Conservation (phyloP, 2,329 filamentous ascomycete genomes). For the Alternaria sp. region DNA sequence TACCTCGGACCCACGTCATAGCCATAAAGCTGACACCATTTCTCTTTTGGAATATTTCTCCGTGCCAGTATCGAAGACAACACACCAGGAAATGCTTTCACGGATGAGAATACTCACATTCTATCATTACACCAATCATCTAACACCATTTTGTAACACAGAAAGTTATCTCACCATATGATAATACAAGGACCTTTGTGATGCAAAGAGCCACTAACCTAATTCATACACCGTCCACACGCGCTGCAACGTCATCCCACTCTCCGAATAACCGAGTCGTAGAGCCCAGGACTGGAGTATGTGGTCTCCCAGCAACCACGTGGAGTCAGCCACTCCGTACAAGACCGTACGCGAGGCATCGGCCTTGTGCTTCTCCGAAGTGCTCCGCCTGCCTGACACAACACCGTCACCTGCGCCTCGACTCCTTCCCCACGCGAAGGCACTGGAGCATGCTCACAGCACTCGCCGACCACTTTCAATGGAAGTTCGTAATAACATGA, state of each 20-base stretch:
- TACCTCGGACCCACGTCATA: not conserved
- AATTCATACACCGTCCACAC: not conserved
- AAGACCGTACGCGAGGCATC: not conserved
- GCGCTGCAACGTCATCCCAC: not conserved
- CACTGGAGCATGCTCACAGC: not conserved
- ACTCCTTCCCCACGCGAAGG: not conserved
- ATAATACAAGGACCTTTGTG: not conserved
- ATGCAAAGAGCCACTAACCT: not conserved
- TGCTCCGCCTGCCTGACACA: not conserved
- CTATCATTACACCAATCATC: not conserved
- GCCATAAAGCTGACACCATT: not conserved
- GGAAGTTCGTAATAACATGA: not conserved
- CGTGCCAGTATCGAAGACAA: not conserved
- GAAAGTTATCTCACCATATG: not conserved
- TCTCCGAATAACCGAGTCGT: not conserved
- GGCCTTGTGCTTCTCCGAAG: not conserved
- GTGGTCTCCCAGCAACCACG: rapidly evolving
- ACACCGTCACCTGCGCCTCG: not conserved
- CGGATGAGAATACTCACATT: not conserved
- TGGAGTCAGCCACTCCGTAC: not conserved
- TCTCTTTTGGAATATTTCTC: not conserved
- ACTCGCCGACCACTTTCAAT: not conserved
- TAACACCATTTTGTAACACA: not conserved
- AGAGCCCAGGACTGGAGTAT: not conserved
- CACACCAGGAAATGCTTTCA: not conserved